Evolutionary conservation across 1,139 yeast species (phyloP), one percentile per base, ranked within the genome.

Genomic region (Hyphopichia pseudoburtonii): DNA sequence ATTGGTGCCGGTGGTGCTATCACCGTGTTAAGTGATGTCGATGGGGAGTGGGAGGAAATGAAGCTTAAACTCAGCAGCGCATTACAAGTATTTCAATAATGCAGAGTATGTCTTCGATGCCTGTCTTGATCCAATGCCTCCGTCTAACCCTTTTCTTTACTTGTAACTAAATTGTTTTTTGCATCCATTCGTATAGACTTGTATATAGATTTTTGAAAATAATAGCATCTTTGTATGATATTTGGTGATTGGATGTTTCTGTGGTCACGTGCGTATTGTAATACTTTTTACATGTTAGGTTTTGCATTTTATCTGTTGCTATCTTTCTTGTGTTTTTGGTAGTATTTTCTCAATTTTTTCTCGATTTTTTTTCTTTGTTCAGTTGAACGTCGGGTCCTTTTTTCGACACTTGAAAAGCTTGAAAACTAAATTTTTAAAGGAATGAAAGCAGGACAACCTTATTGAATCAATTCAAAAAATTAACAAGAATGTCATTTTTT

Each of bases 1-100:
- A 79, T 92, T 41, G 99, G 99, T 2, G 98, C 98, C 7, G 99
- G 99, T 9, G 99, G 99, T 7, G 99, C 98, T 22, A 83, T 94
- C 40, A 92, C 98, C 0, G 94, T 89, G 2, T 67, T 94, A 41
- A 87, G 96, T 56, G 82, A 88, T 18, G 70, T 73, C 7, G 76
- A 77, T 16, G 92, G 82, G 2, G 99, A 94, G 60, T 88, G 95
- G 87, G 90, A 88, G 26, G 99, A 94, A 57, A 86, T 94, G 96
- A 62, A 73, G 38, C 67, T 86, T 18, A 94, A 94, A 57, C 66
- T 92, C 25, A 78, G 80, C 33, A 82, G 94, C 55, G 95, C 95
- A 10, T 60, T 86, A 36, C 89, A 81, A 49, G 77, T 82, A 9
- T 84, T 86, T 37, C 52, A 42, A 17, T 54, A 44, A 23, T 10